phyloP scores from a whole-genome alignment of 2,329 filamentous ascomycete genomes.

The Hypoxylon sp. region DNA sequence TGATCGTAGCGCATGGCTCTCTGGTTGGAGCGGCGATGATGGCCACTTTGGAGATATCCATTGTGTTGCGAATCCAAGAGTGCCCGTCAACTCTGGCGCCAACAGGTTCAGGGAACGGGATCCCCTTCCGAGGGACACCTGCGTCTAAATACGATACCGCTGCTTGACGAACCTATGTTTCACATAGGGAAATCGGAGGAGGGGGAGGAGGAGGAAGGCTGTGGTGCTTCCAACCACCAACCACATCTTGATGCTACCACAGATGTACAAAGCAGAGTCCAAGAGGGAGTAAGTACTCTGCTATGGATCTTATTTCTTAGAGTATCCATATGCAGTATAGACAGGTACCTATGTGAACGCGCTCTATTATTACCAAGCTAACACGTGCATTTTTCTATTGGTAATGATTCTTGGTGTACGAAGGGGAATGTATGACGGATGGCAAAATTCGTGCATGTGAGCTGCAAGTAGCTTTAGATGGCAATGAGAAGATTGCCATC shows the following conservation, averaged over 20 bases:
- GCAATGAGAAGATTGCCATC: background rate
- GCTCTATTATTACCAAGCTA: background rate
- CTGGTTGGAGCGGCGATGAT: slow-evolving; percentile 52
- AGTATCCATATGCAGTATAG: slow-evolving; percentile 1
- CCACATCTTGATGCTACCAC: too few species aligned
- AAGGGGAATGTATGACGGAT: slow-evolving; percentile 5
- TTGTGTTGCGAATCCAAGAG: background rate
- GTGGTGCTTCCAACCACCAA: slow-evolving; percentile 7
- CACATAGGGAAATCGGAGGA: background rate
- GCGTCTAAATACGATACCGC: slow-evolving; percentile 10
- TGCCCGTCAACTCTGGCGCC: background rate
- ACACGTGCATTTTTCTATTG: slow-evolving; percentile 24
- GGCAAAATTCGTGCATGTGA: background rate
- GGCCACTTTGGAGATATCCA: slow-evolving; percentile 44
- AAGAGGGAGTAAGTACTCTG: too few species aligned
- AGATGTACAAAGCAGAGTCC: too few species aligned
- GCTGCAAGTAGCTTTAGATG: background rate
- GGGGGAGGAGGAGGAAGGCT: background rate
- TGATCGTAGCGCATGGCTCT: slow-evolving; percentile 45
- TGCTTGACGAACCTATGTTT: slow-evolving; percentile 13
- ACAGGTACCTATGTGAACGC: background rate
- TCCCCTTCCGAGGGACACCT: background rate
- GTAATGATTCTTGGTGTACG: background rate
- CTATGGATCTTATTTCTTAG: too few species aligned
- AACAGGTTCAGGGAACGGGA: background rate